Evolutionary conservation across 164 flowering plant species (phyloP).

Genomic region (Malania oleifera): DNA sequence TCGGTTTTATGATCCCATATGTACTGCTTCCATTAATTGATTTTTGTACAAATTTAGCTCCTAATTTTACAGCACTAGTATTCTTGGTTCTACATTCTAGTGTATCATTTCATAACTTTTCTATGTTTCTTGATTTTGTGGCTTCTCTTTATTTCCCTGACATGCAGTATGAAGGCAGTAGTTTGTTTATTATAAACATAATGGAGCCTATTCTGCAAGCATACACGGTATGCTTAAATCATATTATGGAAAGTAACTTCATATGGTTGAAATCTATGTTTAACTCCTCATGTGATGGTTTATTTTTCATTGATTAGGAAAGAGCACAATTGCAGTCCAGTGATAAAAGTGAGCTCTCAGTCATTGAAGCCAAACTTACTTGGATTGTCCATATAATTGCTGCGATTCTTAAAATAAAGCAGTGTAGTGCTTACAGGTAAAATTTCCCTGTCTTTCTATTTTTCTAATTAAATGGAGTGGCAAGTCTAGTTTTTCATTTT

Average conservation of each 20-base stretch:
- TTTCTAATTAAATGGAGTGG: not conserved
- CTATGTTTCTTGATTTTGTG: constrained; percentile 2
- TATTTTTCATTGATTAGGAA: constrained; percentile 43
- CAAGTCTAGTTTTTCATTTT: not conserved
- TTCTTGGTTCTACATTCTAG: no score
- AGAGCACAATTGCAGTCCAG: constrained; percentile 52
- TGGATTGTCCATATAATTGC: constrained; percentile 97
- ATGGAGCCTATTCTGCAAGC: constrained; percentile 88
- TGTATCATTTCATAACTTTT: no score
- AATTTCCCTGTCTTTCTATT: not conserved
- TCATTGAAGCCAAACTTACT: constrained; percentile 85
- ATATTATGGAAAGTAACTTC: not conserved
- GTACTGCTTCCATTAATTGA: no score
- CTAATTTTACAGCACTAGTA: not conserved
- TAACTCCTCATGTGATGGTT: not conserved
- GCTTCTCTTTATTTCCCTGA: constrained; percentile 6
- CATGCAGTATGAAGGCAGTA: constrained; percentile 83
- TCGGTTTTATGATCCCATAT: not conserved
- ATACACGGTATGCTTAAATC: constrained; percentile 56
- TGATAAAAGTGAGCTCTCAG: constrained; percentile 59
- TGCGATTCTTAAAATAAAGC: constrained; percentile 79
- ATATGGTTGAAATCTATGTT: constrained; percentile 6
- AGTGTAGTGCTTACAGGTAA: constrained; percentile 70
- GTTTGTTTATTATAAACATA: constrained; percentile 66
- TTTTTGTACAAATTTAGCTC: no score